These are phyloP conservation scores for Eimeria necatrix DNA, from an alignment of 169 alveolate species.

Conservation along the genomic window DNA sequence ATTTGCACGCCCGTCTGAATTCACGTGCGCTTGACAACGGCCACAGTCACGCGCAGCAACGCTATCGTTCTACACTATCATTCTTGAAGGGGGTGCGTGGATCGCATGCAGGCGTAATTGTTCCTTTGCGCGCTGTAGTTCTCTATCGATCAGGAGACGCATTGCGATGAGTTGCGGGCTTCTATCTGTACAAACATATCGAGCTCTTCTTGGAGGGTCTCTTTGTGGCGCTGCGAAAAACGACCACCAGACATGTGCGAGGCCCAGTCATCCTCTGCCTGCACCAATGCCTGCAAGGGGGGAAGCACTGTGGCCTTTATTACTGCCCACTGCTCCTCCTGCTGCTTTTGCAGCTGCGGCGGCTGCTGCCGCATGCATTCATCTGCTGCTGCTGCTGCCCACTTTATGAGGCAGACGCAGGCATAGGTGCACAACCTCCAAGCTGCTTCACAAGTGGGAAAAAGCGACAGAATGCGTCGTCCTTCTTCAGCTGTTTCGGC, in stretches of 20 bases:
- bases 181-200: not conserved
- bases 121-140: no score
- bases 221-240: not conserved
- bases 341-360: not conserved
- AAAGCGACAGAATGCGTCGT: not conserved
- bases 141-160: not conserved
- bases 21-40: no score
- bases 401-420: not conserved
- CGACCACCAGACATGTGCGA: not conserved
- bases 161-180: not conserved
- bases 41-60: no score
- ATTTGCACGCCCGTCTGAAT: no score
- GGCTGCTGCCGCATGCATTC: not conserved
- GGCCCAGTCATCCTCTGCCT: not conserved
- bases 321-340: not conserved
- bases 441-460: not conserved
- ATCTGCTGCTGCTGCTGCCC: not conserved
- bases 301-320: not conserved
- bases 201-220: not conserved
- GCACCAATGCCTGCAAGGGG: constrained; percentile 16
- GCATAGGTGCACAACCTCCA: constrained; percentile 14
- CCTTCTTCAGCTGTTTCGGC: constrained; percentile 25
- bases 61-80: no score
- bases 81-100: no score
- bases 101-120: no score